Evolutionary conservation across 2,329 filamentous ascomycete genomes (phyloP), one percentile per base, ranked within the genome.

Genomic region (Endoconidiophora laricicola): DNA sequence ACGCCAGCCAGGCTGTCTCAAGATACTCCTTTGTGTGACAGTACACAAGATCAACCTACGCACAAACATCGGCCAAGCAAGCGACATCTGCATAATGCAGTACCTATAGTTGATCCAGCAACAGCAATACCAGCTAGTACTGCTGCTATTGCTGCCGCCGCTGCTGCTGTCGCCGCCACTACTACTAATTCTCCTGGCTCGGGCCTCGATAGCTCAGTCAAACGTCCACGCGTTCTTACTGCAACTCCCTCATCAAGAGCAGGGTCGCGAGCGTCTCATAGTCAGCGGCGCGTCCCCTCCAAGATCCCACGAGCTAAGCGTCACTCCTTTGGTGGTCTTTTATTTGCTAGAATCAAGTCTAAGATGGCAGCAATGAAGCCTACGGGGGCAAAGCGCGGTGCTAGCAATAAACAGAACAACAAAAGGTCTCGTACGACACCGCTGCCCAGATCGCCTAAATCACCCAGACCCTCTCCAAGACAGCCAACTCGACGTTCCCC

Each of bases 331-430:
- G 45, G 52, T 26, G 36, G 48, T 29, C 18, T 46, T 24, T 48
- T 53, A 10, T 47, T 50, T 40, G 43, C 52, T 24, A 40, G 44
- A 14, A 46, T 53, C 44, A 50, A 23, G 46, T 53, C 52, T 48
- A 53, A 53, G 44, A 42, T 49, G 43, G 22, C 40, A 14, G 39
- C 39, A 41, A 43, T 48, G 26, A 48, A 48, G n/a, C 26, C 44
- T 14, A 44, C 44, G 4, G 46, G 26, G 29, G 18, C 24, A 9
- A 50, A 53, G 46, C 16, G 22, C 44, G 6, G 39, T 12, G 18
- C 40, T 12, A 24, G 18, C 29, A 33, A 12, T 33, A 10, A 33
- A 33, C 29, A 33, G 7, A 33, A 33, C 12, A 12, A 10, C 12
- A 33, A 33, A 12, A 33, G 2, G 6, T 3, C 29, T 33, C 29